Evolutionary conservation across 106 monocot genomes (phyloP), one percentile per base, ranked within the genome.

Genomic region (Allium cepa): DNA sequence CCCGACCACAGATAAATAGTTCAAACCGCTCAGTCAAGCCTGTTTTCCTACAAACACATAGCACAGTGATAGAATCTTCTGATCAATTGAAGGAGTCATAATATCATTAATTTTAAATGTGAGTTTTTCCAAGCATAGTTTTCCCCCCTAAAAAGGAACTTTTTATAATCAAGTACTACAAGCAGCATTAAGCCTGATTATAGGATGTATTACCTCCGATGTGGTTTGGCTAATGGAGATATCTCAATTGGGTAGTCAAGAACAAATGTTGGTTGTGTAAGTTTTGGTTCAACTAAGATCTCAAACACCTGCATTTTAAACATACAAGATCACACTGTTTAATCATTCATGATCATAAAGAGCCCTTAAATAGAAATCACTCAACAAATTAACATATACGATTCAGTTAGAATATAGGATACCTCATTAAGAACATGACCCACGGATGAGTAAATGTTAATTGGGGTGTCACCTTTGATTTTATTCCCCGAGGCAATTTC

Each of bases 261-360:
- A 80, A 97, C 96, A 87, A 97, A 97, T 68, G 96, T 97, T 64
- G 96, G 96, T 71, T 97, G 96, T 53, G 89, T 52, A 74, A 97
- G 88, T 49, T 71, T 92, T 56, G 96, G 87, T 74, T 92, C 92
- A 58, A 97, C 96, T 77, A 92, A 10, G 47, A 67, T 75, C 71
- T 97, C 96, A 77, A 97, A 97, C 70, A 97, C 82, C 96, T 97
- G 78, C 57, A 78, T 72, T 49, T 56, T 57, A 13, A 71, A 66
- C n/a, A 59, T 36, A 36, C 36, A 36, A 36, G 36, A 36, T 36
- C 5, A 36, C 36, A 36, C 36, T 5, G 36, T 9, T 59, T 2
- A 59, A 15, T 59, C n/a, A 2, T 59, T 18, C 59, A 59, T 18
- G 14, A 17, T 13, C 9, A 15, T 1, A 59, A 59, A 17, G 22